Base-by-base conservation (phyloP, 2,329 filamentous ascomycete genomes). In the Onygenales sp. region DNA sequence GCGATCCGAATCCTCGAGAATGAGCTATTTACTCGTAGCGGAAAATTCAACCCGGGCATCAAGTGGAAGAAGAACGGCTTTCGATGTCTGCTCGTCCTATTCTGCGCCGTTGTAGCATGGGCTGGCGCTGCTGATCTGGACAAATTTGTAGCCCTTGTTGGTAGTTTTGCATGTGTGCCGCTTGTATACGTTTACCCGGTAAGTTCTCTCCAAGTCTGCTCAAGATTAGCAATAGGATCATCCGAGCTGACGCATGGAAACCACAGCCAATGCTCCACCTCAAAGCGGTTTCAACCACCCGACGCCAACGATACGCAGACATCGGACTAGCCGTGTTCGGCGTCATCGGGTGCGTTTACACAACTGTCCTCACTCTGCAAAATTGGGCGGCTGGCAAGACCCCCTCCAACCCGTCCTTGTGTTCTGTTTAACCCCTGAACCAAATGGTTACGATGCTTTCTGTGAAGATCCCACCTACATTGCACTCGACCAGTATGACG, bases 51-150 rank as follows among this genome's bases (percentile, higher is more conserved):
- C 67, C 91, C 90, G 0, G 93, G 88, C 66, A 95, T 98, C 77
- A 98, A 98, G 76, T 98, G 93, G 93, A 88, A 97, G 78, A 98
- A 98, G 83, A 98, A 98, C 62, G 76, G 86, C 36, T 98, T 95
- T 76, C 86, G 93, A 52, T 98, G 97, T 77, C 85, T 92, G 65
- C 83, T 96, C 57, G 93, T 97, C 49, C 81, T 88, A 63, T 71
- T 93, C 27, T 97, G 93, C 65, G 87, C 91, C 0, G 72, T 84
- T 54, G 86, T 98, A 59, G 92, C 92, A 1, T 98, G 90, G 89
- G 84, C 85, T 44, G 93, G 93, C 57, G 92, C 93, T 2, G 87
- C 89, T 60, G 86, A 97, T 70, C 75, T 98, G 52, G 93, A 98
- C 74, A 97, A 97, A 71, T 98, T 98, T 68, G 94, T 98, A 34